Evolutionary conservation across 2,329 filamentous ascomycete genomes (phyloP).

Genomic region (Amauroascus niger): DNA sequence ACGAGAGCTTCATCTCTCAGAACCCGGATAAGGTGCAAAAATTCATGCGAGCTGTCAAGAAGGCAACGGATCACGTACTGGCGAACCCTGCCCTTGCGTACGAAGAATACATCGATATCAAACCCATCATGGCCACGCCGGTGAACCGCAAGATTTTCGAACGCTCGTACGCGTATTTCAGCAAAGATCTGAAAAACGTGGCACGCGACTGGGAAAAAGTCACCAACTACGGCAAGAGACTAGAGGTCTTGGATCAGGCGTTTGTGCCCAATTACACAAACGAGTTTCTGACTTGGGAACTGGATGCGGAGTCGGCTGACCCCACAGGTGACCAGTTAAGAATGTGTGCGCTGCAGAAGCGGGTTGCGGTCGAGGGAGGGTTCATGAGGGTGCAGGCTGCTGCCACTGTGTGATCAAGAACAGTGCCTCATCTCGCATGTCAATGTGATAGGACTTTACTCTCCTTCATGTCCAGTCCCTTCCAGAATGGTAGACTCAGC

Average conservation of each 20-base stretch:
- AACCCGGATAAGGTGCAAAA: constrained; percentile 56
- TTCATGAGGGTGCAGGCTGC: constrained; percentile 36
- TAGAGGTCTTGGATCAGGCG: constrained; percentile 53
- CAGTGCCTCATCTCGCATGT: not conserved
- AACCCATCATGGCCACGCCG: constrained; percentile 56
- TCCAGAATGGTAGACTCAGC: not conserved
- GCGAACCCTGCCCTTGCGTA: constrained; percentile 54
- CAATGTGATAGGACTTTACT: not conserved
- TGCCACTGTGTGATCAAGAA: not conserved
- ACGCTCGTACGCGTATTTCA: constrained; percentile 68
- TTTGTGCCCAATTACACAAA: constrained; percentile 71
- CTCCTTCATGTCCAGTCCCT: constrained; percentile 1
- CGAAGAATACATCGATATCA: constrained; percentile 60
- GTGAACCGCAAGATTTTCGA: constrained; percentile 73
- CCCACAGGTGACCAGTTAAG: constrained; percentile 64
- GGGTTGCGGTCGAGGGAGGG: constrained; percentile 55
- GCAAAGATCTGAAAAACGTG: constrained; percentile 64
- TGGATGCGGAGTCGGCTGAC: constrained; percentile 56
- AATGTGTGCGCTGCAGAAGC: constrained; percentile 59
- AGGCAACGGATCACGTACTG: constrained; percentile 62
- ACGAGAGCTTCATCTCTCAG: constrained; percentile 57
- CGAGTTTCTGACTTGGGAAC: constrained; percentile 55
- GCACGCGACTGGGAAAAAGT: constrained; percentile 67
- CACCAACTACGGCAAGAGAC: constrained; percentile 63
- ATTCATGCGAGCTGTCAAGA: constrained; percentile 65